Evolutionary conservation across 371 early-diverging fungal species (phyloP).

Genomic region (Chytridiales sp.): DNA sequence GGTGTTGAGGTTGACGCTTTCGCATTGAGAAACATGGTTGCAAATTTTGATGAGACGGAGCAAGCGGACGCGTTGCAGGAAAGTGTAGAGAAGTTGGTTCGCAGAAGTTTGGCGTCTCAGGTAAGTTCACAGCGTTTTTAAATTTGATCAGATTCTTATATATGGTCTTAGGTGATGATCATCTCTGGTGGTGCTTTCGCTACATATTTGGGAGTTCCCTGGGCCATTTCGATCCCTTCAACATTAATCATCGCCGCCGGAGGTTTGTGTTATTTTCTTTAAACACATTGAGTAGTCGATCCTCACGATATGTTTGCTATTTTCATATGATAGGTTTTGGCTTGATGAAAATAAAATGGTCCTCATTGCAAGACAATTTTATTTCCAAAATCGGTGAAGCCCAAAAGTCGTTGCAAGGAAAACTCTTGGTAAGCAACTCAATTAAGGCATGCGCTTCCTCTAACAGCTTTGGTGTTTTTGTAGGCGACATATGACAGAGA

Average conservation of each 20-base stretch:
- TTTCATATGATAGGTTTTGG: slow-evolving; percentile 20
- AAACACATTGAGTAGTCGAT: background rate
- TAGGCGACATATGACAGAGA: slow-evolving; percentile 36
- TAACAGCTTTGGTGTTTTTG: background rate
- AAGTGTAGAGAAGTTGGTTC: slow-evolving; percentile 28
- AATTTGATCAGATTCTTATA: background rate
- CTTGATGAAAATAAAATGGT: slow-evolving; percentile 33
- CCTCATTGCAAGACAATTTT: slow-evolving; percentile 24
- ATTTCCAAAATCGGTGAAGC: slow-evolving; percentile 28
- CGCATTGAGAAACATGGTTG: slow-evolving; percentile 34
- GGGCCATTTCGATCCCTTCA: slow-evolving; percentile 38
- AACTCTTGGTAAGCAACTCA: slow-evolving; percentile 33
- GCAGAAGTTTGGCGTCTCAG: slow-evolving; percentile 26
- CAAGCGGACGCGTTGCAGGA: slow-evolving; percentile 33
- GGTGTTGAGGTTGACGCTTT: slow-evolving; percentile 37
- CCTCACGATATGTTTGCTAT: background rate
- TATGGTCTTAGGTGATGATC: slow-evolving; percentile 21
- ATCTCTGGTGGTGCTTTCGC: slow-evolving; percentile 25
- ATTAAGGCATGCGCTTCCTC: background rate
- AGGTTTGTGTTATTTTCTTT: slow-evolving; percentile 9
- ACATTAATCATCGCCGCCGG: slow-evolving; percentile 21
- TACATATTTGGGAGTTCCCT: slow-evolving; percentile 43
- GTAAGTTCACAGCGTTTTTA: slow-evolving; percentile 1
- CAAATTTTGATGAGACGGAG: slow-evolving; percentile 36
- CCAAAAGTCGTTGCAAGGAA: slow-evolving; percentile 33